These are phyloP conservation scores for Pneumocystis murina DNA, from an alignment of 1,139 yeast species.

Conservation along the genomic window DNA sequence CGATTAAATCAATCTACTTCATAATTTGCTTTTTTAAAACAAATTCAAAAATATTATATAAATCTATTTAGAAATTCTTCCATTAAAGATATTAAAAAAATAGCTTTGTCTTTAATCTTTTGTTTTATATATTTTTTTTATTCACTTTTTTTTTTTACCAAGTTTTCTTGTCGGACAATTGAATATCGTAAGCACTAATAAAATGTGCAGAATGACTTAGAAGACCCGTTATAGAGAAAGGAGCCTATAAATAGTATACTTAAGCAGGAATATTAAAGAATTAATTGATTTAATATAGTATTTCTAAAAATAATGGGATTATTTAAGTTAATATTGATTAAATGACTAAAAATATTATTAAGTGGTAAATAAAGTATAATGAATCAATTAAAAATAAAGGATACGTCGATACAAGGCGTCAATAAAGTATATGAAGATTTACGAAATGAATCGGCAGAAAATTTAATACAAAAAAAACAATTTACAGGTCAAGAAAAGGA, in stretches of 20 bases:
- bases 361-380: background rate
- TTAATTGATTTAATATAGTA: background rate
- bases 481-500: background rate
- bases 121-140: background rate
- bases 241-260: background rate
- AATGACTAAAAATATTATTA: background rate
- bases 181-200: too few relatives aligned
- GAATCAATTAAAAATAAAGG: background rate
- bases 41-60: too few relatives aligned
- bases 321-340: background rate
- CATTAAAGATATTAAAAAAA: background rate
- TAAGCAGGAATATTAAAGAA: background rate
- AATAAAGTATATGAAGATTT: background rate
- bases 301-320: background rate
- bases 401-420: background rate
- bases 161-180: background rate
- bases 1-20: constrained; percentile 1
- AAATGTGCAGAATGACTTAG: too few relatives aligned
- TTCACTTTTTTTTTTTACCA: background rate
- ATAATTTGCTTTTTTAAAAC: background rate
- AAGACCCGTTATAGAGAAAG: background rate
- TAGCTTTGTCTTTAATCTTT: background rate
- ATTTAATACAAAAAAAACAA: background rate
- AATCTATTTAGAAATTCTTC: background rate
- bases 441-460: background rate